Evolutionary conservation across 1,284 basidiomycete species (phyloP), one percentile per base, ranked within the genome.

Genomic region (Rhodotorula sp.): DNA sequence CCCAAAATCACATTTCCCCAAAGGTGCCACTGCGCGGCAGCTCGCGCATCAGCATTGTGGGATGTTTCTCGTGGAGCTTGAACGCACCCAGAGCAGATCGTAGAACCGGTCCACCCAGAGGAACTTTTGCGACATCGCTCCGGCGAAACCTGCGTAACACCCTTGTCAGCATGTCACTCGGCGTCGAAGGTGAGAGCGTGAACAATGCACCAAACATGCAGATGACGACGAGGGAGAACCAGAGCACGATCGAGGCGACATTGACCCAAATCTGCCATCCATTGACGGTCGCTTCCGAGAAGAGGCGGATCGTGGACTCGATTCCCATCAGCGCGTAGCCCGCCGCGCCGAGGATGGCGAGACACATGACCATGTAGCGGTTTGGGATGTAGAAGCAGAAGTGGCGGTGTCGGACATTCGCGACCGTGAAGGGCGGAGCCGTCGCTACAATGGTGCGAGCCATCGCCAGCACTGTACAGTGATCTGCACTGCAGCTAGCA

Each of bases 71-170:
- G 17, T 46, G 41, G 14, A 7, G 4, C 12, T 8, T 27, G 17
- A 52, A 19, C 66, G 17, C 50, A 53, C 66, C 67, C 67, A 68
- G n/a, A 42, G n/a, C 3, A 68, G 27, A 46, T 68, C 66, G 64
- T 66, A 66, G 52, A 65, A 72, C 61, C 64, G 63, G 5, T 66
- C 60, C 19, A 70, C 64, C 70, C 70, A 72, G 9, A 54, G 44
- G 7, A 53, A 42, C 45, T 44, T 41, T 34, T 70, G 58, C 7
- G 21, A n/a, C 41, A 66, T 56, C 17, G 49, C 25, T 5, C 68
- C 68, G 16, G 57, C 17, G 56, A 60, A 70, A 1, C 68, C 68
- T 70, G 14, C 9, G 27, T 8, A 7, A 23, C 13, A 4, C 12
- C 2, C 17, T 45, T 5, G 41, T 17, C 7, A 44, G 34, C 21